Percentiles rank a stretch among this genome's conserved stretches.
phyloP scores from a whole-genome alignment of 495 filamentous ascomycete species.

The Neurospora tetraspora region DNA sequence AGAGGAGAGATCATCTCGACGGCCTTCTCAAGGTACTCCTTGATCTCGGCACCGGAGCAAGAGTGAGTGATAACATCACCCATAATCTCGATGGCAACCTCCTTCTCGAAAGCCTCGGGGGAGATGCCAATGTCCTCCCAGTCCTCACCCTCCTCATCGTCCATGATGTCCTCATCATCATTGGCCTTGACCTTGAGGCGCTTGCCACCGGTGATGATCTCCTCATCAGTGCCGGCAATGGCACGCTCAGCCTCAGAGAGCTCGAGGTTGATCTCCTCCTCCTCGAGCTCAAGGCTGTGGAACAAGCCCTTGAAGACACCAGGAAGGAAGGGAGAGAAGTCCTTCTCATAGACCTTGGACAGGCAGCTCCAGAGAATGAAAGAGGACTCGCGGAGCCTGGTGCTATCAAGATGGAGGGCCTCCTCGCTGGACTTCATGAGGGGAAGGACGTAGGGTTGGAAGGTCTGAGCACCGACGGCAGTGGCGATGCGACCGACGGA shows the following conservation, averaged over 20 bases:
- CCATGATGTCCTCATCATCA: slow-evolving; percentile 49
- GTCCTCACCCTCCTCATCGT: slow-evolving; percentile 55
- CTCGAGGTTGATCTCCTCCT: slow-evolving; percentile 73
- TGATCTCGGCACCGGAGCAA: slow-evolving; percentile 60
- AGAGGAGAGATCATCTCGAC: slow-evolving; percentile 71
- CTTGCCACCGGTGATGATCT: slow-evolving; percentile 67
- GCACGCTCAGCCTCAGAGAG: slow-evolving; percentile 69
- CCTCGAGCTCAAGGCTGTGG: slow-evolving; percentile 78
- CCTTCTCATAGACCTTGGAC: slow-evolving; percentile 85
- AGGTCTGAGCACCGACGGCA: slow-evolving; percentile 76
- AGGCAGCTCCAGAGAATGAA: slow-evolving; percentile 94
- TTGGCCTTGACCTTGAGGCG: slow-evolving; percentile 68
- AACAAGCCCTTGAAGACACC: slow-evolving; percentile 80
- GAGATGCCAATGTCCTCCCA: slow-evolving; percentile 78
- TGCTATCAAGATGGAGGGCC: slow-evolving; percentile 79
- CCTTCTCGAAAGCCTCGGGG: slow-evolving; percentile 87
- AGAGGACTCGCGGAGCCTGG: slow-evolving; percentile 83
- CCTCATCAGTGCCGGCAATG: slow-evolving; percentile 51
- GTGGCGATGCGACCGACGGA: slow-evolving; percentile 84
- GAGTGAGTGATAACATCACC: slow-evolving; percentile 86
- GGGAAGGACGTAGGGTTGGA: slow-evolving; percentile 80
- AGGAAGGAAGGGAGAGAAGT: slow-evolving; percentile 77
- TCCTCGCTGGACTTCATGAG: slow-evolving; percentile 89
- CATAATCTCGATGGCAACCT: slow-evolving; percentile 90
- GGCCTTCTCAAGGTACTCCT: slow-evolving; percentile 74